phyloP scores from a whole-genome alignment of 805 yeast genomes.

The Metschnikowia continentalis region DNA sequence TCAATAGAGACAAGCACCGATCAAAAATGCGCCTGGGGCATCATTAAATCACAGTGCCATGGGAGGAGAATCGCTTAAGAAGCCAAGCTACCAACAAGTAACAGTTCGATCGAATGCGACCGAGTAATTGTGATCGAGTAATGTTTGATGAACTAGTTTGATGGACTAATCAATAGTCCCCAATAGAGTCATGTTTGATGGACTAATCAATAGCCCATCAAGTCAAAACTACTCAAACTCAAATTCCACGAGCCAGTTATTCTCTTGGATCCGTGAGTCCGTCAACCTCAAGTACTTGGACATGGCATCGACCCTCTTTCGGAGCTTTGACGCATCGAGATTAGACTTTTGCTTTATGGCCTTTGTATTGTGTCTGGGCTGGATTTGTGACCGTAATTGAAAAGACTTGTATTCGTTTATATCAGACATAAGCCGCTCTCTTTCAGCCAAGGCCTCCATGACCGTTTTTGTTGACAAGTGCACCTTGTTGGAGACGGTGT shows the following conservation, averaged over 20 bases:
- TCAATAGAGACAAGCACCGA: too few species aligned
- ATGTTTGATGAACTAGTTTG: too few species aligned
- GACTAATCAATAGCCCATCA: not conserved
- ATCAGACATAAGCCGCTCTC: not conserved
- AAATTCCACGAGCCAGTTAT: not conserved
- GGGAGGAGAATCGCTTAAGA: constrained; percentile 1
- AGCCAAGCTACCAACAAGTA: constrained; percentile 1
- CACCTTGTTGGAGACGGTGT: not conserved
- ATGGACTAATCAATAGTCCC: too few species aligned
- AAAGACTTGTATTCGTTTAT: not conserved
- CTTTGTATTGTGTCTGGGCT: not conserved
- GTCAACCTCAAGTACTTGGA: constrained; percentile 1
- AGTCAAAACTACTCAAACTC: not conserved
- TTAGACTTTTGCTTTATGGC: not conserved
- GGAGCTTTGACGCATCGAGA: not conserved
- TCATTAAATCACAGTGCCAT: not conserved
- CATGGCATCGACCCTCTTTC: not conserved
- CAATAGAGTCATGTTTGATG: too few species aligned
- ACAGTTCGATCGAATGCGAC: not conserved
- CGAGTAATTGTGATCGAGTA: too few species aligned
- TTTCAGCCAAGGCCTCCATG: constrained; percentile 1
- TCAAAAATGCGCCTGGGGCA: not conserved
- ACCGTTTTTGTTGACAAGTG: not conserved
- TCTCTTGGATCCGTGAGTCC: not conserved
- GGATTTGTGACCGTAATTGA: not conserved